phyloP scores from a whole-genome alignment of 345 rosid species.

The Ricinus communis region DNA sequence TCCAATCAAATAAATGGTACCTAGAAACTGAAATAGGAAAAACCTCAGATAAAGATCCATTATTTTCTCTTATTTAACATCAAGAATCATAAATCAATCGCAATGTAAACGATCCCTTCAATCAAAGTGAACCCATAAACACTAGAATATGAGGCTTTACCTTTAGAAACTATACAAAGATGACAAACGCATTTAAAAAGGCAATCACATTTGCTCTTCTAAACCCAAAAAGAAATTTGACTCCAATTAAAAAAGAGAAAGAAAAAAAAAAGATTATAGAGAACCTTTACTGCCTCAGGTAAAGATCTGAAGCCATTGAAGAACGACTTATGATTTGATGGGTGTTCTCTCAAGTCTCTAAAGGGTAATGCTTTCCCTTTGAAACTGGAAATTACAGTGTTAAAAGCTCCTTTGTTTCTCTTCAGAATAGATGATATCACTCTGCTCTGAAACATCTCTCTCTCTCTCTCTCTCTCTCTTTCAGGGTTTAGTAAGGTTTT shows the following conservation, averaged over 20 bases:
- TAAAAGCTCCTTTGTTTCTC: slow-evolving; percentile 43
- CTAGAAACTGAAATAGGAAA: neutral
- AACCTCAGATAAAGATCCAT: neutral
- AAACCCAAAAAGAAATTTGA: neutral
- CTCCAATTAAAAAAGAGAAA: neutral
- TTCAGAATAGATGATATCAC: slow-evolving; percentile 52
- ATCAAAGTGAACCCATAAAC: neutral
- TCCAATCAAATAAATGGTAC: neutral
- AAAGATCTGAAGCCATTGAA: slow-evolving; percentile 43
- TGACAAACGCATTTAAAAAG: neutral
- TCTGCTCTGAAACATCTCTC: slow-evolving; percentile 47
- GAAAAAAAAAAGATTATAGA: neutral
- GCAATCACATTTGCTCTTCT: neutral
- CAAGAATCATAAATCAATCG: neutral
- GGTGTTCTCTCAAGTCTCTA: slow-evolving; percentile 31
- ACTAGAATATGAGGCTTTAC: too few species aligned
- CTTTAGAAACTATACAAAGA: too few species aligned
- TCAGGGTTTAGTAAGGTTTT: slow-evolving; percentile 12
- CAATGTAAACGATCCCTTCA: neutral
- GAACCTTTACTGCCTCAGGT: slow-evolving; percentile 28
- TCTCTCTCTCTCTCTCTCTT: slow-evolving; percentile 15
- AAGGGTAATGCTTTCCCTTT: slow-evolving; percentile 32
- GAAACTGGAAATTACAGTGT: slow-evolving; percentile 28
- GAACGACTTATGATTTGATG: slow-evolving; percentile 38
- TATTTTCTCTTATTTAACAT: neutral